phyloP scores from a whole-genome alignment of 129 eudicot species.

The Erigeron canadensis region DNA sequence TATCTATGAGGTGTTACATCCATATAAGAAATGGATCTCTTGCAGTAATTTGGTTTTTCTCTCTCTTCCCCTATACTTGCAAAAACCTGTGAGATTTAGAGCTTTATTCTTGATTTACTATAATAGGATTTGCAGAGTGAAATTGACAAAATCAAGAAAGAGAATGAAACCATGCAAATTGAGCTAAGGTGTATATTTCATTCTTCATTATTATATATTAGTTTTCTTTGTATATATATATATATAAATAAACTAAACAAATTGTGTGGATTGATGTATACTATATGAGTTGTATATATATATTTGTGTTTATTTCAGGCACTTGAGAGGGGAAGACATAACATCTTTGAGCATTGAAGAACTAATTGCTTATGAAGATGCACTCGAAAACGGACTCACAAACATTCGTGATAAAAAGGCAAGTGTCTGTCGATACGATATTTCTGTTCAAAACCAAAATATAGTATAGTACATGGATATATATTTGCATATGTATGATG shows the following conservation, averaged over 20 bases:
- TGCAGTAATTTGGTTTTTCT: constrained; percentile 41
- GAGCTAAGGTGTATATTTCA: constrained; percentile 62
- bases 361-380: constrained; percentile 70
- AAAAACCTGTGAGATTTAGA: no score
- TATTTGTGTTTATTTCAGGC: constrained; percentile 52
- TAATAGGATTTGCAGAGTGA: constrained; percentile 73
- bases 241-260: no score
- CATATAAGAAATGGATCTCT: constrained; percentile 67
- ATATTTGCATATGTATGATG: neutral
- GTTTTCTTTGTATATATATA: no score
- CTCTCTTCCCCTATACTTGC: no score
- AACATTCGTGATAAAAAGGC: constrained; percentile 72
- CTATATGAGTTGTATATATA: no score
- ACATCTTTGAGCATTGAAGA: constrained; percentile 66
- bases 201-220: no score
- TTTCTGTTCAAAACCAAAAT: no score
- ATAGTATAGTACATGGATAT: neutral
- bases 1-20: constrained; percentile 63
- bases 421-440: neutral
- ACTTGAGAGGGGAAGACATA: constrained; percentile 87
- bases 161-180: constrained; percentile 89
- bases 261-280: no score
- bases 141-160: constrained; percentile 83
- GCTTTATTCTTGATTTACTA: constrained; percentile 6
- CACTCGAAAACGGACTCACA: constrained; percentile 69